phyloP scores from a whole-genome alignment of 177 flowering plant species.

The Vitis hybrid region DNA sequence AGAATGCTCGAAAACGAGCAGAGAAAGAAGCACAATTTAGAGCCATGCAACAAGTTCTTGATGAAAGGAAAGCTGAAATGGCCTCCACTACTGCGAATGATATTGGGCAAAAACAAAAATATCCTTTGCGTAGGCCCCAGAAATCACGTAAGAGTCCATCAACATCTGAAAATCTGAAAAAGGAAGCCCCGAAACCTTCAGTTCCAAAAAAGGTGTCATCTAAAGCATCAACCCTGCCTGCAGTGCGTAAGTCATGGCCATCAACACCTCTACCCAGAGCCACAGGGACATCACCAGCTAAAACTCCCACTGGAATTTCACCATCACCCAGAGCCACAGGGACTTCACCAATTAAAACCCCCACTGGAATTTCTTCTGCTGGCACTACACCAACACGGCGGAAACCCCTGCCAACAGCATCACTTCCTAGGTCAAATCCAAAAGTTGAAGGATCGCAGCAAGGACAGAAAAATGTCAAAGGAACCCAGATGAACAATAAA shows the following conservation, averaged over 20 bases:
- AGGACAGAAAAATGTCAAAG: conserved; percentile 36
- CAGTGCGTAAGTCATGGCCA: conserved; percentile 79
- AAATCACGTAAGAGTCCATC: conserved; percentile 35
- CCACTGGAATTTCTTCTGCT: conserved; percentile 35
- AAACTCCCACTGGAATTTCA: conserved; percentile 32
- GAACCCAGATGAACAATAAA: conserved; percentile 22
- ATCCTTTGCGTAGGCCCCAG: conserved; percentile 30
- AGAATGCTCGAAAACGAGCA: conserved; percentile 50
- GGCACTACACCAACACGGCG: conserved; percentile 42
- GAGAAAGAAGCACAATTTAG: conserved; percentile 59
- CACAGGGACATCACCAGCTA: conserved; percentile 42
- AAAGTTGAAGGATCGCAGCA: conserved; percentile 44
- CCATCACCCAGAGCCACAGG: conserved; percentile 51
- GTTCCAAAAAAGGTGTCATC: conserved; percentile 41
- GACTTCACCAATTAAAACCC: conserved; percentile 43
- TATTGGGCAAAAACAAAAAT: conserved; percentile 28
- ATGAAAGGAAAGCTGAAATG: conserved; percentile 55
- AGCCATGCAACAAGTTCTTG: conserved; percentile 51
- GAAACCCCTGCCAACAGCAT: conserved; percentile 42
- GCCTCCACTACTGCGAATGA: conserved; percentile 27
- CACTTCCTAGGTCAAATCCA: conserved; percentile 38
- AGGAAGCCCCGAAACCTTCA: conserved; percentile 50
- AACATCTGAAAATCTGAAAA: conserved; percentile 43
- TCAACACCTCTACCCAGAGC: conserved; percentile 56
- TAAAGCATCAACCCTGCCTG: conserved; percentile 58